Evolutionary conservation across 345 rosid genomes (phyloP).

Genomic region (Eucalyptus guilfoylei): DNA sequence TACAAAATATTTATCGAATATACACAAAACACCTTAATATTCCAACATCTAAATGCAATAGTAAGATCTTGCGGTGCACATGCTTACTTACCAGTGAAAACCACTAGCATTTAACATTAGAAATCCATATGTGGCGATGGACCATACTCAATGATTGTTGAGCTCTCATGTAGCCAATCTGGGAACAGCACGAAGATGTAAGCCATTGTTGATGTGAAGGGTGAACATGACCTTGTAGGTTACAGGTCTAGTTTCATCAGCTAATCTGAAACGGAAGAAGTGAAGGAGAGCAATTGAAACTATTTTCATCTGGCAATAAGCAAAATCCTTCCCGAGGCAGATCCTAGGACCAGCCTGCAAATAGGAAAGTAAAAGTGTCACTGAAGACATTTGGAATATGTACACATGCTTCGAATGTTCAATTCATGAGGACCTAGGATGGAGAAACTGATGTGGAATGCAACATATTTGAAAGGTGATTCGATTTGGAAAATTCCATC

Average conservation of each 20-base stretch:
- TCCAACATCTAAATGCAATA: neutral
- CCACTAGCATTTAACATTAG: neutral
- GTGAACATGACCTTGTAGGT: constrained; percentile 55
- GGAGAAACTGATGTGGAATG: constrained; percentile 33
- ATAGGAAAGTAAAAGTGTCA: neutral
- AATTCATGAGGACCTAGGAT: neutral
- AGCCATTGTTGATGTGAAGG: constrained; percentile 53
- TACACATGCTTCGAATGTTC: neutral
- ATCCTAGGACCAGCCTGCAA: constrained; percentile 80
- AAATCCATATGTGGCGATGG: neutral
- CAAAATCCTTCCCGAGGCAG: constrained; percentile 73
- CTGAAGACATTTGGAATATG: neutral
- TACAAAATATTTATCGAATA: neutral
- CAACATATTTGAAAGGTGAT: constrained; percentile 55
- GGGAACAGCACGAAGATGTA: constrained; percentile 25
- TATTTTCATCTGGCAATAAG: constrained; percentile 78
- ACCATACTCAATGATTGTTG: neutral
- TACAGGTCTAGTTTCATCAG: constrained; percentile 23
- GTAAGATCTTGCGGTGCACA: neutral
- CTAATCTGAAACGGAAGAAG: constrained; percentile 46
- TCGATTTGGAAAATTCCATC: constrained; percentile 55
- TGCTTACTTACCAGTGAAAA: neutral
- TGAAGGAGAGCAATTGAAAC: constrained; percentile 42
- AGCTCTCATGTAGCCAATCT: neutral
- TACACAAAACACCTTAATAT: neutral